Percentiles rank a stretch among this genome's conserved stretches.
Evolutionary conservation across 2,329 filamentous ascomycete species (phyloP).

Genomic region (Clathrospora elynae): DNA sequence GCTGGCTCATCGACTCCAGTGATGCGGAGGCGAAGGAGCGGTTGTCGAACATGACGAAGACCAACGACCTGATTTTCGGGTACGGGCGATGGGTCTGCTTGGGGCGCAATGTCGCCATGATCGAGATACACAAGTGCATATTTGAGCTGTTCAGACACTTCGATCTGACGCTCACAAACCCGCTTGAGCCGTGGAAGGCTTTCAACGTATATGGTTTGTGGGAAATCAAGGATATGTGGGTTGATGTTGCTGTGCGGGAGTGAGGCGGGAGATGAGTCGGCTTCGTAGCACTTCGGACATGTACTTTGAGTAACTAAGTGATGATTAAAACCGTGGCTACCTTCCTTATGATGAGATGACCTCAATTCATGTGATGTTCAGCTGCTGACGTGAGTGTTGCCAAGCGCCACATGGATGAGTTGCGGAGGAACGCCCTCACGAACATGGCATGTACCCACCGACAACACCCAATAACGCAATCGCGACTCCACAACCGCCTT

Average conservation of each 20-base stretch:
- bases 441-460: constrained; percentile 5
- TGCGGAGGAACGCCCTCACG: too few relatives aligned
- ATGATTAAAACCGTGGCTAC: too few relatives aligned
- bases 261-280: constrained; percentile 8
- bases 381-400: too few relatives aligned
- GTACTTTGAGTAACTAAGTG: too few relatives aligned
- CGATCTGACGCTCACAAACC: constrained; percentile 40
- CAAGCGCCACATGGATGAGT: too few relatives aligned
- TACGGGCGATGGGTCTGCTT: constrained; percentile 46
- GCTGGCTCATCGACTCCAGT: constrained; percentile 51
- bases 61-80: constrained; percentile 46
- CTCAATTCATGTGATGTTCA: too few relatives aligned
- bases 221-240: constrained; percentile 42
- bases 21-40: constrained; percentile 28
- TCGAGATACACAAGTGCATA: constrained; percentile 50
- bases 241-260: constrained; percentile 33
- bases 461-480: constrained; percentile 14
- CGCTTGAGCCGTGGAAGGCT: constrained; percentile 37
- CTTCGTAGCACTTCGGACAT: too few relatives aligned
- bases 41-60: constrained; percentile 38
- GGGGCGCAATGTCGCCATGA: constrained; percentile 40
- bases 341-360: too few relatives aligned
- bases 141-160: constrained; percentile 49
- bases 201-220: constrained; percentile 37
- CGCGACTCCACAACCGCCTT: constrained; percentile 15